phyloP scores from a whole-genome alignment of 2,329 filamentous ascomycete species.

The Endoconidiophora polonica region DNA sequence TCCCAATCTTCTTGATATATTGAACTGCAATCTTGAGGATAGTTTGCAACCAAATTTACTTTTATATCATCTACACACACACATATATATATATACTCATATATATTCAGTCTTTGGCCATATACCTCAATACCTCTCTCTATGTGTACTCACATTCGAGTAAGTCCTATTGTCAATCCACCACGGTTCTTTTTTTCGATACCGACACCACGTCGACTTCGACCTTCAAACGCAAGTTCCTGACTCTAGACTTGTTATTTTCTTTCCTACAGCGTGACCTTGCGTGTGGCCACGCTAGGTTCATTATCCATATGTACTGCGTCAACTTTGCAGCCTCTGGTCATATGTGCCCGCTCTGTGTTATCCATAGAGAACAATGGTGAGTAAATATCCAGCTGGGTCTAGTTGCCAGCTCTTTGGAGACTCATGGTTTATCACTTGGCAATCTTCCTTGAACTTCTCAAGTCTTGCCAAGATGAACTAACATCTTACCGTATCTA shows the following conservation, averaged over 20 bases:
- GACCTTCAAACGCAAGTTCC: background rate
- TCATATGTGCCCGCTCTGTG: background rate
- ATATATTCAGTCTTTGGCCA: background rate
- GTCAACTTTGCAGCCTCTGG: background rate
- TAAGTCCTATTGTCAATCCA: background rate
- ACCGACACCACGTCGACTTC: background rate
- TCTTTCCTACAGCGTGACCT: background rate
- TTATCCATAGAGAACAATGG: constrained; percentile 3
- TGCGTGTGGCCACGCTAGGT: constrained; percentile 1
- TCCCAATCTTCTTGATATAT: background rate
- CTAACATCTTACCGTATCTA: too few relatives aligned
- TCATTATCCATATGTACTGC: constrained; percentile 1
- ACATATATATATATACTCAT: background rate
- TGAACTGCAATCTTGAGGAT: too few relatives aligned
- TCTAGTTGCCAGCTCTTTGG: too few relatives aligned
- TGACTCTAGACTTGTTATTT: too few relatives aligned
- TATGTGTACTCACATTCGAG: constrained; percentile 2
- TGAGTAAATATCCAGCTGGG: background rate
- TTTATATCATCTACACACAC: background rate
- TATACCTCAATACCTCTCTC: background rate
- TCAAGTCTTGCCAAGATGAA: too few relatives aligned
- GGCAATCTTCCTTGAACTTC: too few relatives aligned
- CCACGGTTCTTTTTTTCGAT: background rate
- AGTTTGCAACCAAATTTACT: background rate
- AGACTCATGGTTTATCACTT: too few relatives aligned